Conservation (phyloP, 306 rosid species). For the Casuarina equisetifolia region DNA sequence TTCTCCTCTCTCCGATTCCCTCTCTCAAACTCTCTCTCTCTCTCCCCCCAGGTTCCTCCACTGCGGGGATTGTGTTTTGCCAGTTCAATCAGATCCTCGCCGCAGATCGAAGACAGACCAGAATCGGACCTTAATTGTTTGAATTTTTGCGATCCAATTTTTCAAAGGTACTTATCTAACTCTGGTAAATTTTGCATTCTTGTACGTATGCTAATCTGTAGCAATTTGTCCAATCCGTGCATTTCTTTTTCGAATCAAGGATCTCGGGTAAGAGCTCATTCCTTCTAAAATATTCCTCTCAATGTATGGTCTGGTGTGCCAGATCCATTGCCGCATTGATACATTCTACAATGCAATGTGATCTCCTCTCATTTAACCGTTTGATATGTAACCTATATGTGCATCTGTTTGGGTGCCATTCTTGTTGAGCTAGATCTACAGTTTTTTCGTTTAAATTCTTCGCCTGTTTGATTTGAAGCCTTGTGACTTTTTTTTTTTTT, state of each 20-base stretch:
- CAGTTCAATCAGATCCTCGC: constrained; percentile 28
- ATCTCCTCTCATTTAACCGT: constrained; percentile 17
- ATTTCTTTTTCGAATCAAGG: not conserved
- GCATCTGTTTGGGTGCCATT: constrained; percentile 9
- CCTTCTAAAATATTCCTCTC: not conserved
- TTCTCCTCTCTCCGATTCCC: constrained; percentile 15
- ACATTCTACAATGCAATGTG: constrained; percentile 17
- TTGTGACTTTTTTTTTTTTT: not conserved
- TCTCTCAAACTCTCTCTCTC: constrained; percentile 1
- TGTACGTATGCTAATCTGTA: not conserved
- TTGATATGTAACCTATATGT: constrained; percentile 4
- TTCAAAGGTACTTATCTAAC: constrained; percentile 22
- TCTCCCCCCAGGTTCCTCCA: constrained; percentile 26
- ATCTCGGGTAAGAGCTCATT: constrained; percentile 19
- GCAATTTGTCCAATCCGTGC: constrained; percentile 17
- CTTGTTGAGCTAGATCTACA: constrained; percentile 40
- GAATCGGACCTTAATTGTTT: not conserved
- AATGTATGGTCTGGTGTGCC: constrained; percentile 11
- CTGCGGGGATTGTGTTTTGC: constrained; percentile 12
- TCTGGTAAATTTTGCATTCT: constrained; percentile 13
- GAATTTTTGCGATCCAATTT: constrained; percentile 18
- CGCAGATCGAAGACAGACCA: constrained; percentile 15
- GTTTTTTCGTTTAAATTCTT: constrained; percentile 6
- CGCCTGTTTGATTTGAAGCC: constrained; percentile 4
- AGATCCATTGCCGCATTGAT: constrained; percentile 19